phyloP scores from a whole-genome alignment of 2,329 filamentous ascomycete species.

The Alternaria metachromatica region DNA sequence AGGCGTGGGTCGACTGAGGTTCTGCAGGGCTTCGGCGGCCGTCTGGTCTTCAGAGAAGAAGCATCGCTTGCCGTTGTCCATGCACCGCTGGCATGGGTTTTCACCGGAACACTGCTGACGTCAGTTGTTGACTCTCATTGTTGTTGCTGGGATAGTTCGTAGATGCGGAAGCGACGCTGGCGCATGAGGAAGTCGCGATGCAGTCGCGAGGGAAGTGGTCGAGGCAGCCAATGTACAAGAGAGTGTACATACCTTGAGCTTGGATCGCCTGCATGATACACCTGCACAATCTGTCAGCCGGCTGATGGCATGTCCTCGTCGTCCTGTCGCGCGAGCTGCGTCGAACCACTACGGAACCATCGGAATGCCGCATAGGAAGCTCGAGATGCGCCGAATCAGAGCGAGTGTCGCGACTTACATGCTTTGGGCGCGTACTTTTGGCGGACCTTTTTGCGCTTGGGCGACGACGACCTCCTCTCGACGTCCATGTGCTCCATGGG shows the following conservation, averaged over 20 bases:
- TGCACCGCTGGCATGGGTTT: constrained; percentile 45
- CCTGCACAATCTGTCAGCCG: constrained; percentile 30
- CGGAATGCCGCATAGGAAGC: constrained; percentile 28
- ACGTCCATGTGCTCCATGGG: constrained; percentile 25
- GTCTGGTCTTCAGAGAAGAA: constrained; percentile 49
- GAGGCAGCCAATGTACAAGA: neutral
- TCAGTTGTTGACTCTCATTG: neutral
- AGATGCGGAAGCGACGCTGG: neutral
- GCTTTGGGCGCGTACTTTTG: constrained; percentile 47
- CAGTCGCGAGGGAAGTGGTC: neutral
- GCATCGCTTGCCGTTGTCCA: constrained; percentile 44
- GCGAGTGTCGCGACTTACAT: constrained; percentile 33
- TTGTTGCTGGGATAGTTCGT: neutral
- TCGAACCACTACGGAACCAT: constrained; percentile 29
- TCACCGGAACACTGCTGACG: constrained; percentile 41
- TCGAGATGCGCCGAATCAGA: neutral
- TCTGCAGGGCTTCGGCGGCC: constrained; percentile 46
- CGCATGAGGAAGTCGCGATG: neutral
- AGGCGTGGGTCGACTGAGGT: constrained; percentile 43
- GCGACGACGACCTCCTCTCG: constrained; percentile 32
- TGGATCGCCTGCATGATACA: constrained; percentile 44
- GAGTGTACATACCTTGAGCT: constrained; percentile 39
- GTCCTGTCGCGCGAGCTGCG: constrained; percentile 1
- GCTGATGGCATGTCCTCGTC: neutral
- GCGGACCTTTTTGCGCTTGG: constrained; percentile 46